Base-by-base conservation (phyloP, 805 yeast species). In the Pichia insulana region DNA sequence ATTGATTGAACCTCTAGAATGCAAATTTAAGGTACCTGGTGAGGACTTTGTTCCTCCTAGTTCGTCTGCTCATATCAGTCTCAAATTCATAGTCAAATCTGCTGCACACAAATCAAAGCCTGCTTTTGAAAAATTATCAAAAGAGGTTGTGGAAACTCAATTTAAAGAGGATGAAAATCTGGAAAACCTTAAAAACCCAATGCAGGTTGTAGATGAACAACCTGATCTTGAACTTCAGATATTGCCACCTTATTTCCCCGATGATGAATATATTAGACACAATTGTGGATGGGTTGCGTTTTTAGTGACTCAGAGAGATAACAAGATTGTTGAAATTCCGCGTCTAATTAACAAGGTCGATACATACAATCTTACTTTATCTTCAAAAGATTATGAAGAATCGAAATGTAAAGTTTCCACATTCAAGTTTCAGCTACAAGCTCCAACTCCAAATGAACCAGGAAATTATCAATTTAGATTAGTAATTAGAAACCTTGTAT, bases 11-110 rank as follows among this genome's bases (percentile, higher is more conserved):
- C 65, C 88, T 13, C 50, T 88, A 25, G 75, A 74, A 40, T 80
- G 94, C 34, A 76, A 74, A 44, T 87, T 87, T 64, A 71, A 73
- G 48, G 96, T 90, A 34, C 90, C 96, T 3, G 97, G 97, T 28
- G 97, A 89, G 66, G 58, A 63, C 13, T 67, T 67, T 26, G 78
- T 84, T 25, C 76, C 88, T 0, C 82, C 96, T 22, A 70, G 73
- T 20, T 76, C 97, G 2, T 73, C 74, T 38, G 78, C 86, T 8
- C 89, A 86, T 61, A 66, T 94, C 45, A 78, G 77, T 26, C 50
- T 92, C 19, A 87, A 89, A 61, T 81, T 83, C 45, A 61, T 85
- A 35, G 76, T 87, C 32, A 78, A 80, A 52, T 84, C 95, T 2
- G 79, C 90, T 7, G 71, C 71, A 32, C 83, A 78, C 46, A 80